Evolutionary conservation across 179 eudicot genomes (phyloP).

Genomic region (Beta macrorhiza): DNA sequence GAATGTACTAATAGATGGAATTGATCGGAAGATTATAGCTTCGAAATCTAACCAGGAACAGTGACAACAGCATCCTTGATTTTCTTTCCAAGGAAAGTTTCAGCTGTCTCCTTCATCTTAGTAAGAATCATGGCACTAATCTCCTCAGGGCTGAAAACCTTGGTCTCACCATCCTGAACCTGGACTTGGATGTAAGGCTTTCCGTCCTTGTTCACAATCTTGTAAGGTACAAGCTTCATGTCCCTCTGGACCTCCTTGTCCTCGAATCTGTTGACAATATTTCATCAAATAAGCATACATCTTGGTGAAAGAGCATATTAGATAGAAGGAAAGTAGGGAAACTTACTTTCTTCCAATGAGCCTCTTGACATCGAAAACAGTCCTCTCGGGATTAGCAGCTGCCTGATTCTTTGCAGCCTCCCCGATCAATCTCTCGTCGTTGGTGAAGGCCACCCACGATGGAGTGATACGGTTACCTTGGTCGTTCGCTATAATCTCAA

Average conservation of each 20-base stretch:
- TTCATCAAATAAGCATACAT: not conserved
- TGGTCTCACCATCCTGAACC: slow-evolving; percentile 44
- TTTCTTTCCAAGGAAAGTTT: slow-evolving; percentile 41
- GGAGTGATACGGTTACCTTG: slow-evolving; percentile 48
- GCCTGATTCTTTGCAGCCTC: slow-evolving; percentile 46
- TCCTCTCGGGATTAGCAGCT: slow-evolving; percentile 41
- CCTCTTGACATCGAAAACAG: slow-evolving; percentile 43
- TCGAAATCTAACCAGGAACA: slow-evolving; percentile 37
- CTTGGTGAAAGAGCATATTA: not conserved
- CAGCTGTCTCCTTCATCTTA: slow-evolving; percentile 49
- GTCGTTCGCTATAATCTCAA: slow-evolving; percentile 40
- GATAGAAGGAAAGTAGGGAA: not conserved
- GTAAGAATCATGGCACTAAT: slow-evolving; percentile 50
- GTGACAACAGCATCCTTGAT: slow-evolving; percentile 50
- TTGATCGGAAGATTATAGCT: not conserved
- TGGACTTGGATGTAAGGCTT: slow-evolving; percentile 47
- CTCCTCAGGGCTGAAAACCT: slow-evolving; percentile 51
- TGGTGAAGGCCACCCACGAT: slow-evolving; percentile 42
- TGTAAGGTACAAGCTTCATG: slow-evolving; percentile 47
- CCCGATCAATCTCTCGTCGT: slow-evolving; percentile 37
- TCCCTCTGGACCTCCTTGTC: slow-evolving; percentile 49
- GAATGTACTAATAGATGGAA: not conserved
- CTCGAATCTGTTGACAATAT: slow-evolving; percentile 25
- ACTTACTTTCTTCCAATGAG: slow-evolving; percentile 40
- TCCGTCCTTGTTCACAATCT: slow-evolving; percentile 45